Base-by-base conservation (phyloP, 257 asterid genomes). In the Handroanthus guayacan region DNA sequence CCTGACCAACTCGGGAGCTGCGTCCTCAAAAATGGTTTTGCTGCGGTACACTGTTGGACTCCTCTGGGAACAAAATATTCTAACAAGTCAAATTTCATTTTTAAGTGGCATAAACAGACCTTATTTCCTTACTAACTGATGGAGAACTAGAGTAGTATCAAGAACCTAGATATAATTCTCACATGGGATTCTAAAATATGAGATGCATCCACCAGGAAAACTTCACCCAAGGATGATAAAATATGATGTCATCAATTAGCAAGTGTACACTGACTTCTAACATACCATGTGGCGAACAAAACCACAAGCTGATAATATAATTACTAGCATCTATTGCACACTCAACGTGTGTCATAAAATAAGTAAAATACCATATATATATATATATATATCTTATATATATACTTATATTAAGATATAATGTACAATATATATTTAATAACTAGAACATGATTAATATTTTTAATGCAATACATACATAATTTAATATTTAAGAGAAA, bases 1-100 rank as follows among this genome's bases (percentile, higher is more conserved):
- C 80, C 97, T 89, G 58, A 91, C 93, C 62, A 93, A 62, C 81
- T 89, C 98, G 2, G 96, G 91, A 78, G 92, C 88, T 75, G 97
- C 97, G 80, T 91, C 98, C 86, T 94, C 97, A 20, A 90, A 92
- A 72, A 89, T 81, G 78, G 98, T 92, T 90, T 78, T 89, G 84
- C 95, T 92, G 71, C 91, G 87, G 78, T 84, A 88, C 20, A 86
- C 85, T 68, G 84, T 80, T 37, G 96, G 96, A 45, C 95, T 97
- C 39, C 57, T 77, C 99, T 95, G 86, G 41, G n/a, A 78, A 73
- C 38, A 77, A 80, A 58, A 62, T 71, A 67, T 62, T 47, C 79
- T 62, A 60, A 48, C 11, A 58, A 16, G 41, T 74, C 10, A 65
- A 48, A 20, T 31, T 34, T 6, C 38, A 70, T 52, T 71, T 39